Conservation (phyloP, 345 rosid species). For the Brassica cretica region DNA sequence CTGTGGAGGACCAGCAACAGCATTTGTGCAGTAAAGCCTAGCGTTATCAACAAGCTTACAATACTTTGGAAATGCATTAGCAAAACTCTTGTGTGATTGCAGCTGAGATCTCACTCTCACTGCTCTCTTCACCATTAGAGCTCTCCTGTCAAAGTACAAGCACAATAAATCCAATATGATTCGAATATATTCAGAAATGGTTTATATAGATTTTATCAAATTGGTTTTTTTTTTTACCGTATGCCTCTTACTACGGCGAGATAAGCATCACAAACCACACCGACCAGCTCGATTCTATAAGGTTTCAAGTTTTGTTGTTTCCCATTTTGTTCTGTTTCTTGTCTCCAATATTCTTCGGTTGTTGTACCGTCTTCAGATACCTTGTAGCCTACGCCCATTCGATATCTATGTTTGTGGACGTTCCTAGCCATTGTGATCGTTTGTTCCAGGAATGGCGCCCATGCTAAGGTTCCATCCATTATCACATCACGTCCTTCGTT, state of each 20-base stretch:
- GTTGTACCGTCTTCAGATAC: slow-evolving; percentile 60
- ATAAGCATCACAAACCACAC: slow-evolving; percentile 91
- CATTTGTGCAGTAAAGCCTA: slow-evolving; percentile 79
- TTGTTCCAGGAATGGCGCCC: slow-evolving; percentile 90
- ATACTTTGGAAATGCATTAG: slow-evolving; percentile 71
- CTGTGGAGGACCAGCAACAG: slow-evolving; percentile 69
- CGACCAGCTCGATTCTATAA: slow-evolving; percentile 76
- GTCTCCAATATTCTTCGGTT: slow-evolving; percentile 78
- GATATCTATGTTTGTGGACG: slow-evolving; percentile 66
- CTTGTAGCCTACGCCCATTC: slow-evolving; percentile 85
- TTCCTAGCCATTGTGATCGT: slow-evolving; percentile 81
- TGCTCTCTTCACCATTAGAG: slow-evolving; percentile 72
- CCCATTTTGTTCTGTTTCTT: slow-evolving; percentile 35
- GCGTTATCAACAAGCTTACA: slow-evolving; percentile 77
- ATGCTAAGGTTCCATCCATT: slow-evolving; percentile 90
- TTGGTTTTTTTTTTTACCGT: slow-evolving; percentile 51
- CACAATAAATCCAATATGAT: background rate
- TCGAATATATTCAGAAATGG: background rate
- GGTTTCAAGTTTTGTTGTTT: slow-evolving; percentile 51
- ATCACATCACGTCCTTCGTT: slow-evolving; percentile 95
- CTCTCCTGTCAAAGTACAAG: slow-evolving; percentile 48
- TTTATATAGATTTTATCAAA: background rate
- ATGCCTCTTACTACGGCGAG: slow-evolving; percentile 87
- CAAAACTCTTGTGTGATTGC: slow-evolving; percentile 83
- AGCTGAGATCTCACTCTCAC: slow-evolving; percentile 85